Percentiles rank a stretch among this genome's conserved stretches.
These are phyloP conservation scores for Didymella glomerata DNA, from an alignment of 2,329 filamentous ascomycete genomes.

Conservation along the genomic window DNA sequence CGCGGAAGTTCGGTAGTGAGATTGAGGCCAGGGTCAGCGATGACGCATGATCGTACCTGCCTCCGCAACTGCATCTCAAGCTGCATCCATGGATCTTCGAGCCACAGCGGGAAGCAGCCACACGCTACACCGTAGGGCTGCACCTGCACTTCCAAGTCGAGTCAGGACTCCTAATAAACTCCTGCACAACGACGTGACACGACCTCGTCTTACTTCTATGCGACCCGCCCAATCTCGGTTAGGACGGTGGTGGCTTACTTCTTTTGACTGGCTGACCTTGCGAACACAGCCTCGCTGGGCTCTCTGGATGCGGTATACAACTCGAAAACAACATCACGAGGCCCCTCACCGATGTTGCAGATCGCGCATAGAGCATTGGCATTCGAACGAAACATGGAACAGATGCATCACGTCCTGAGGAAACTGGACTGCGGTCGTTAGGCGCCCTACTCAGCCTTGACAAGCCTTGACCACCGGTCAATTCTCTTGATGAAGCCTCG, in stretches of 20 bases:
- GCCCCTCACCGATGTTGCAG: slow-evolving; percentile 2
- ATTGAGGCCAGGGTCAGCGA: slow-evolving; percentile 7
- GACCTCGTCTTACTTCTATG: background rate
- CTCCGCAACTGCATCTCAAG: slow-evolving; percentile 1
- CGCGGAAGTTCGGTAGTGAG: slow-evolving; percentile 12
- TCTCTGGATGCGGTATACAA: slow-evolving; percentile 2
- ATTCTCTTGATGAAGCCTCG: background rate
- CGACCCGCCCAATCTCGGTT: background rate
- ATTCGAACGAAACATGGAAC: background rate
- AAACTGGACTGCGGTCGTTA: background rate
- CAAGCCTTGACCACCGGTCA: background rate
- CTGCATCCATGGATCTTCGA: background rate
- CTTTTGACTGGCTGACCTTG: background rate
- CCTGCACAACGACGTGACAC: slow-evolving; percentile 7
- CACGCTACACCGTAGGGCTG: slow-evolving; percentile 2
- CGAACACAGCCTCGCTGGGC: slow-evolving; percentile 13
- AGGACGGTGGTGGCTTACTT: slow-evolving; percentile 6
- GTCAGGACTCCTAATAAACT: background rate
- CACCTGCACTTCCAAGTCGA: slow-evolving; percentile 5
- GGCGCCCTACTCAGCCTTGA: slow-evolving; percentile 12
- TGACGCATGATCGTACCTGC: slow-evolving; percentile 20
- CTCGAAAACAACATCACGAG: background rate
- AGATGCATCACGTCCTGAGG: background rate
- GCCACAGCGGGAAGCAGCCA: slow-evolving; percentile 15
- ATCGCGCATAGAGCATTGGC: slow-evolving; percentile 4